Percentiles rank a stretch among this genome's conserved stretches.
Conservation (phyloP, 257 asterid species). For the Fraxinus cuspidata region DNA sequence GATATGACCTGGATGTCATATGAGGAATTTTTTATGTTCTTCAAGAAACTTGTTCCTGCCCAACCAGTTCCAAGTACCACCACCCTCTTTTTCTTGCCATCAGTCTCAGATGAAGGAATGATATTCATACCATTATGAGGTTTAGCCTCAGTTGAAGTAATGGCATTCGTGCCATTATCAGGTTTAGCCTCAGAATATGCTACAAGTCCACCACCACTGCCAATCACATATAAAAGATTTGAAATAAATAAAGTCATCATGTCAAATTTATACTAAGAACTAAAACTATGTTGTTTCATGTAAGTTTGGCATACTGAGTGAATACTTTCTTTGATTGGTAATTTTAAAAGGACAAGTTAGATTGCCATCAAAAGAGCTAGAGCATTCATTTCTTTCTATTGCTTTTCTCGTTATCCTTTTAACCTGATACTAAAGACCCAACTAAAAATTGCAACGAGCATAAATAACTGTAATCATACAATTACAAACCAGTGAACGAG, state of each 20-base stretch:
- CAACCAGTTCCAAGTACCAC: conserved; percentile 97
- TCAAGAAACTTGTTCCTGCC: conserved; percentile 86
- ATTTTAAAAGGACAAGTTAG: background rate
- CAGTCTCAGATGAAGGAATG: conserved; percentile 40
- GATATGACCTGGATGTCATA: conserved; percentile 89
- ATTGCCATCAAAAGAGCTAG: background rate
- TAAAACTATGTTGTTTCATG: background rate
- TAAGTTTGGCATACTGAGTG: background rate
- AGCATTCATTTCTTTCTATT: background rate
- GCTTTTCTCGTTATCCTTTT: background rate
- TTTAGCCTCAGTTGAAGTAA: conserved; percentile 26
- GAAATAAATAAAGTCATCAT: too few species aligned
- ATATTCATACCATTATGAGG: conserved; percentile 36
- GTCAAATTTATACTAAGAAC: background rate
- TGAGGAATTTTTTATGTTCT: conserved; percentile 65
- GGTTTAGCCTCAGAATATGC: conserved; percentile 67
- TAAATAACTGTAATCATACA: background rate
- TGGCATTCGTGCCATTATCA: conserved; percentile 27
- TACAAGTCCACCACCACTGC: conserved; percentile 84
- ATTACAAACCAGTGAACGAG: background rate
- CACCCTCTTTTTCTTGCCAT: conserved; percentile 57
- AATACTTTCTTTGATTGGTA: background rate
- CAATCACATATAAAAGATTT: conserved; percentile 14
- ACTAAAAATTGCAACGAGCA: background rate
- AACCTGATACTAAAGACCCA: background rate